Evolutionary conservation across 192 early-diverging fungal species (phyloP), one percentile per base, ranked within the genome.

Genomic region (Rhizophagus sp.): DNA sequence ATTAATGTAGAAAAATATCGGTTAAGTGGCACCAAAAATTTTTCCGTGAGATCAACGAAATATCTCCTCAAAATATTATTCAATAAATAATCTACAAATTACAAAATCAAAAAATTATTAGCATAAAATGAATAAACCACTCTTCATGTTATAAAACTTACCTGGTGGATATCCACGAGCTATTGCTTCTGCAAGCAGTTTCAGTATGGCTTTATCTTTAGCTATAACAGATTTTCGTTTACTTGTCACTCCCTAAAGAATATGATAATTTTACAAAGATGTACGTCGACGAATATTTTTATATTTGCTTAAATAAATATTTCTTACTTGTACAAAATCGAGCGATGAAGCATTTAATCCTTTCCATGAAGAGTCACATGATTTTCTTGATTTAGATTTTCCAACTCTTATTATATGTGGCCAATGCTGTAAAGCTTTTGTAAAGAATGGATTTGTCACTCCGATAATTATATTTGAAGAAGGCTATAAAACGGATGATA

Each of bases 381-480:
- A 9, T 70, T 44, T 70, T n/a, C 68, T 70, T n/a, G 33, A 39
- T 39, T 70, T 84, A 47, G 79, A 82, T 44, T 78, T 87, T 69
- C 73, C 81, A 64, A 78, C 30, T 57, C 81, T 87, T 50, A 98
- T 89, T 75, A 93, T 90, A 83, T 97, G 88, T 63, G 96, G 95
- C 98, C 98, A 99, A 86, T 96, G 94, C 75, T 90, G 91, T 69
- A 99, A 84, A 5, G 95, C 91, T 82, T 96, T 95, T 78, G 88
- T 88, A 81, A 99, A 98, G 73, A 96, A 96, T 7, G 96, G 95
- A 82, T 99, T 99, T 7, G 98, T 98, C 7, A 97, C 95, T 13
- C 98, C 98, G 6, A 99, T 84, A n/a, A 99, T 86, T 39, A 92
- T 90, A 76, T 92, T 95, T 12, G 91, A 88, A 15, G 94, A 90